These are phyloP conservation scores for Pseudozyma tsukubaensis DNA, from an alignment of 1,284 basidiomycete genomes.

Conservation along the genomic window DNA sequence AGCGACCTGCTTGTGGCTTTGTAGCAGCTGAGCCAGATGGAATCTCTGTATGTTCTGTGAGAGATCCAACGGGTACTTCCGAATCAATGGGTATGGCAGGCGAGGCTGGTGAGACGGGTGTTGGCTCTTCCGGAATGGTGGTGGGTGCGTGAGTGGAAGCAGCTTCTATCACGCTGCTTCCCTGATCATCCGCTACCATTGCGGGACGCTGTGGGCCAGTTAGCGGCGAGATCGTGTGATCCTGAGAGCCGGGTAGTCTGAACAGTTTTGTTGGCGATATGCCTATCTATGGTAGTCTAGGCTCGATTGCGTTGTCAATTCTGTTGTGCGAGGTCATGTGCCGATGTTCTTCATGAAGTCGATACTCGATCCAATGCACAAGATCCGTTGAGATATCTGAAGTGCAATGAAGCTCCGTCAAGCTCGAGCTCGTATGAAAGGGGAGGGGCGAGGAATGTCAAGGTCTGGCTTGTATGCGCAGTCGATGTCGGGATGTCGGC, in stretches of 20 bases:
- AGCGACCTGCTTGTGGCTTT: constrained; percentile 23
- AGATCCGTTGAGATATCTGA: neutral
- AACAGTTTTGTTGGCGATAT: neutral
- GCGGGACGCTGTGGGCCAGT: neutral
- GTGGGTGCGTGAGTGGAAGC: constrained; percentile 25
- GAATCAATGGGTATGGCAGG: constrained; percentile 10
- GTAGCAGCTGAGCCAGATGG: neutral
- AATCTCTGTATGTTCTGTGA: neutral
- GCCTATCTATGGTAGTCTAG: neutral
- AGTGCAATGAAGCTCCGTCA: neutral
- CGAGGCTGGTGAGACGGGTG: constrained; percentile 22
- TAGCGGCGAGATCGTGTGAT: neutral
- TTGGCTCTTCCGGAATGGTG: constrained; percentile 37
- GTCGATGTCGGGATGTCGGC: neutral
- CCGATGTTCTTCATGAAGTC: neutral
- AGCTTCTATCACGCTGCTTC: constrained; percentile 10
- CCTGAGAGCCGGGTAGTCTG: neutral
- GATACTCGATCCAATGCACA: neutral
- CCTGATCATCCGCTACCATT: constrained; percentile 12
- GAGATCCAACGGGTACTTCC: neutral
- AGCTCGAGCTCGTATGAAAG: neutral
- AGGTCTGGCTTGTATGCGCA: constrained; percentile 1
- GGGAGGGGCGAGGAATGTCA: neutral
- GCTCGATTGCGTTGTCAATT: neutral
- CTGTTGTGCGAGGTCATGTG: neutral